Evolutionary conservation across 2,329 filamentous ascomycete species (phyloP).

Genomic region (Alternaria incomplexa): DNA sequence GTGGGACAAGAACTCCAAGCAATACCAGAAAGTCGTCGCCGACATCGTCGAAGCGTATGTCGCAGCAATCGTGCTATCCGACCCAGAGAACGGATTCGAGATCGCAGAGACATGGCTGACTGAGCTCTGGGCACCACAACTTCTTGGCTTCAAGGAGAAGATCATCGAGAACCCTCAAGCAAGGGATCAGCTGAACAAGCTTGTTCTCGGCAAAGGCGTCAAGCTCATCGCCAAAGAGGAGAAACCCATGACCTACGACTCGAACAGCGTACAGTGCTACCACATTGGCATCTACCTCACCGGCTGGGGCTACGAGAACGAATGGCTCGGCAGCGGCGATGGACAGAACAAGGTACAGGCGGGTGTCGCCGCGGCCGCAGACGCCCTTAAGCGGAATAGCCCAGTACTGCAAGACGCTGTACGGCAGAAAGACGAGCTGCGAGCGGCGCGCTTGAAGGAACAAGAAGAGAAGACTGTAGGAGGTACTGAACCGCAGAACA

Average conservation of each 20-base stretch:
- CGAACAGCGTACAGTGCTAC: conserved; percentile 62
- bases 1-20: conserved; percentile 38
- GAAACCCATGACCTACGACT: conserved; percentile 57
- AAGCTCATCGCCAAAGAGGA: conserved; percentile 58
- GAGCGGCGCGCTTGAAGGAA: conserved; percentile 19
- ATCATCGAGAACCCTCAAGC: conserved; percentile 47
- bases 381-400: conserved; percentile 61
- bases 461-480: conserved; percentile 17
- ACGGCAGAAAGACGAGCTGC: conserved; percentile 30
- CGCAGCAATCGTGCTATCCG: conserved; percentile 75
- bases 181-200: conserved; percentile 48
- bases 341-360: conserved; percentile 73
- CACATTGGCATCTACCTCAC: conserved; percentile 69
- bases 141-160: conserved; percentile 37
- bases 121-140: conserved; percentile 67
- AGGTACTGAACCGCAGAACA: conserved; percentile 7
- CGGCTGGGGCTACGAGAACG: conserved; percentile 70
- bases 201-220: conserved; percentile 41
- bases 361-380: conserved; percentile 68
- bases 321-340: conserved; percentile 67
- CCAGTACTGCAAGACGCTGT: conserved; percentile 19
- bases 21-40: conserved; percentile 72
- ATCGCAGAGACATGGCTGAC: conserved; percentile 74
- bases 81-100: conserved; percentile 66
- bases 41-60: conserved; percentile 94